phyloP scores from a whole-genome alignment of 2,329 filamentous ascomycete species.

The Exophiala bonariae region DNA sequence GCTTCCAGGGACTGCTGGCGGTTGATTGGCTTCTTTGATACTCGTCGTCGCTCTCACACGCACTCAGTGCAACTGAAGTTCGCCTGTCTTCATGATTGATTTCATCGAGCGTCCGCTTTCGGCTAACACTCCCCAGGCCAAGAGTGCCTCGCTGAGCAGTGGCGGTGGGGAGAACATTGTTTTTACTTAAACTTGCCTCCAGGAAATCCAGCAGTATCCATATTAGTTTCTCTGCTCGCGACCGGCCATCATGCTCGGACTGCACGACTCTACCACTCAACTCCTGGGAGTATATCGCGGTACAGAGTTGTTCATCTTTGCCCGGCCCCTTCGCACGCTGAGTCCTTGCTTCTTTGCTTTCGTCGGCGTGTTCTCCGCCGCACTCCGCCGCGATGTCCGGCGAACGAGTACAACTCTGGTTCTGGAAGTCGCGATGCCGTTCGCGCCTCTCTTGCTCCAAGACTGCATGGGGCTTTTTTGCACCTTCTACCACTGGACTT shows the following conservation, averaged over 20 bases:
- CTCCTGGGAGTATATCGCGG: constrained; percentile 20
- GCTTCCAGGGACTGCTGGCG: not conserved
- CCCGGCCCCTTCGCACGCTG: constrained; percentile 20
- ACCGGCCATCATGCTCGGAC: constrained; percentile 17
- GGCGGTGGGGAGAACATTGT: too few species aligned
- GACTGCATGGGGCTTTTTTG: constrained; percentile 7
- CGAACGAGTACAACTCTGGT: constrained; percentile 15
- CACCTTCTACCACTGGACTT: not conserved
- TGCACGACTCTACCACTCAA: constrained; percentile 17
- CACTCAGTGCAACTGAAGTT: too few species aligned
- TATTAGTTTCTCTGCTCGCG: constrained; percentile 9
- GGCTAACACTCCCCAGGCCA: too few species aligned
- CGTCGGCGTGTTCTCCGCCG: constrained; percentile 8
- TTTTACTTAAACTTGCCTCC: too few species aligned
- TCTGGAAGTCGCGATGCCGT: constrained; percentile 19
- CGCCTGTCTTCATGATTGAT: not conserved
- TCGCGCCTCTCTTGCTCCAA: constrained; percentile 17
- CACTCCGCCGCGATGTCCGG: constrained; percentile 11
- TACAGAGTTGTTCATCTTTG: constrained; percentile 23
- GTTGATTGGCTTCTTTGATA: too few species aligned
- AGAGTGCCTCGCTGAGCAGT: too few species aligned
- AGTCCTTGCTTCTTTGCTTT: constrained; percentile 4
- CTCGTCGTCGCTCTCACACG: not conserved
- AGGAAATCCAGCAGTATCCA: constrained; percentile 6
- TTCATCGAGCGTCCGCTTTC: not conserved